These are phyloP conservation scores for Suillus plorans DNA, from an alignment of 768 basidiomycete species.

Conservation along the genomic window DNA sequence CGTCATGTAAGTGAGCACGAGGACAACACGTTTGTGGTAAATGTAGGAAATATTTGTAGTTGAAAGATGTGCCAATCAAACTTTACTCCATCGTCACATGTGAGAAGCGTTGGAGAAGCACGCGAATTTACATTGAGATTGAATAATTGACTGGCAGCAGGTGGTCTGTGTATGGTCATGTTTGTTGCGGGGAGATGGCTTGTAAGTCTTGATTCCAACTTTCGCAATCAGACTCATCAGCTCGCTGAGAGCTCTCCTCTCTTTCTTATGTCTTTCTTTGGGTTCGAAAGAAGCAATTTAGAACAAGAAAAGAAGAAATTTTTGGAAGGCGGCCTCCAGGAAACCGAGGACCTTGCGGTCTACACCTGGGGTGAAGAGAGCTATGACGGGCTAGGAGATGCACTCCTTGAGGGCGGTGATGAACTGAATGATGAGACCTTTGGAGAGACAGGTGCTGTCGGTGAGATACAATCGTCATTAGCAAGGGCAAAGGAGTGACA, in stretches of 20 bases:
- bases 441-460: constrained; percentile 66
- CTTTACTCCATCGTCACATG: background rate
- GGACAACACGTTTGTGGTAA: background rate
- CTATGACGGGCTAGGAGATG: constrained; percentile 88
- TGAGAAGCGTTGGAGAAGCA: constrained; percentile 1
- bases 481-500: constrained; percentile 6
- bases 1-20: constrained; percentile 2
- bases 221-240: constrained; percentile 7
- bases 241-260: constrained; percentile 5
- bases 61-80: background rate
- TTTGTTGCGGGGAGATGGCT: constrained; percentile 13
- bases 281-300: constrained; percentile 60
- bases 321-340: constrained; percentile 46
- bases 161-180: constrained; percentile 15
- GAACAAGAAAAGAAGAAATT: constrained; percentile 65
- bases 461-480: constrained; percentile 46
- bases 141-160: background rate
- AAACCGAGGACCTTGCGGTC: constrained; percentile 81
- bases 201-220: constrained; percentile 1
- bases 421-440: constrained; percentile 98
- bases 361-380: constrained; percentile 92
- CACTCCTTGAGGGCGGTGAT: constrained; percentile 85
- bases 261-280: constrained; percentile 78
- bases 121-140: background rate
- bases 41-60: constrained; percentile 17